Evolutionary conservation across 805 yeast species (phyloP), one percentile per base, ranked within the genome.

Genomic region (Candida incommunis): DNA sequence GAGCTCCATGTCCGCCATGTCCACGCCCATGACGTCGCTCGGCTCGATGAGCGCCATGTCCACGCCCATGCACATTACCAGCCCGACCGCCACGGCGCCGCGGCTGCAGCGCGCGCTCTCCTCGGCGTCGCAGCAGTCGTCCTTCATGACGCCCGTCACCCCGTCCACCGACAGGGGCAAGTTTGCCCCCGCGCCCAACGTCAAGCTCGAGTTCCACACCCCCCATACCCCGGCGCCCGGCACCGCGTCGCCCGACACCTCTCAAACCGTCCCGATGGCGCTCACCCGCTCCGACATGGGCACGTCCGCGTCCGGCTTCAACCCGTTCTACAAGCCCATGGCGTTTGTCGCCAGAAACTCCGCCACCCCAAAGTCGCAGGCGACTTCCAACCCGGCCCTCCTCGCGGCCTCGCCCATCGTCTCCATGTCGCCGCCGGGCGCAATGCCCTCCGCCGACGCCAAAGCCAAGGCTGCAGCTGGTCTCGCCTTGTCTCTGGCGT

Each of bases 261-360:
- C 27, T 7, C 18, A 9, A 5, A 18, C 18, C 13, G 37, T 31
- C 18, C 37, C 37, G 7, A 31, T 31, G 37, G 13, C 37, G 5
- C 37, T 5, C 20, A 31, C 37, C 18, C 37, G 37, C 37, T 31
- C 37, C 18, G 37, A 24, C 22, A 22, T 15, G 9, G 40, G 45
- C 27, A 40, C 46, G n/a, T 26, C 45, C 22, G 27, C 13, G 13
- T 40, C 48, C 15, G 62, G 62, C 31, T 52, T 54, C 42, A 61
- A 61, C 46, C 65, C 65, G 26, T 61, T 60, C 50, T 61, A 61
- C 51, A 46, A 52, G 46, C 62, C 61, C 20, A 57, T 61, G 5
- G 31, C 60, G 15, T 60, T 20, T 41, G 41, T 37, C 46, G 25
- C 23, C 40, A 24, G 20, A 13, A 34, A 42, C 21, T 23, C 23